phyloP scores from a whole-genome alignment of 2,329 filamentous ascomycete genomes.

The Xylariaceae sp. region DNA sequence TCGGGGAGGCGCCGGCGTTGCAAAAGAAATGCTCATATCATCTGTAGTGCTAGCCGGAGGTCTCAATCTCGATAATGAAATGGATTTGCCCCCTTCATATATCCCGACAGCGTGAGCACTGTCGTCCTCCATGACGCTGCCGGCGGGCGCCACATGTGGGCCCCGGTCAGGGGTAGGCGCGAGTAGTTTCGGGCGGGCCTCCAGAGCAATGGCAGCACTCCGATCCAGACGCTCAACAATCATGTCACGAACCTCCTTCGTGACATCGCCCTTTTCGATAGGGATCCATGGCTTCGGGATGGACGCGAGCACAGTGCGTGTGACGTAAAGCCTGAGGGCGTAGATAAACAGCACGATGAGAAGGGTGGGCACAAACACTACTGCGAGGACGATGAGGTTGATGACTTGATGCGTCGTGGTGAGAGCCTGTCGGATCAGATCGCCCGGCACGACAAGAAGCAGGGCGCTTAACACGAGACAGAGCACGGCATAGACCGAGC shows the following conservation, averaged over 20 bases:
- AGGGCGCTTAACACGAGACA: slow-evolving; percentile 67
- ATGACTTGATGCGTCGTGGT: slow-evolving; percentile 56
- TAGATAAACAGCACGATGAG: slow-evolving; percentile 71
- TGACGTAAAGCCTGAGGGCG: slow-evolving; percentile 78
- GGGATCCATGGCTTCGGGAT: slow-evolving; percentile 88
- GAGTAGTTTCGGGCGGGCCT: slow-evolving; percentile 62
- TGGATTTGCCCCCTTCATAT: slow-evolving; percentile 19
- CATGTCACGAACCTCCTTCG: slow-evolving; percentile 67
- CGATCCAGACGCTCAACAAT: slow-evolving; percentile 66
- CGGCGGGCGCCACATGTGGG: slow-evolving; percentile 19
- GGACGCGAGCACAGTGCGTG: slow-evolving; percentile 67
- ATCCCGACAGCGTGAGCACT: background rate
- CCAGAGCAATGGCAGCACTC: slow-evolving; percentile 77
- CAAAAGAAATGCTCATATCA: slow-evolving; percentile 36
- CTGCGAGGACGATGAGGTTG: slow-evolving; percentile 77
- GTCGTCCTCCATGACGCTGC: slow-evolving; percentile 11
- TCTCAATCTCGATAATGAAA: slow-evolving; percentile 28
- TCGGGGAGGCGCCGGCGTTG: slow-evolving; percentile 43
- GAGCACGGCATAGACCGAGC: slow-evolving; percentile 69
- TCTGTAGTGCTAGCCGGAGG: slow-evolving; percentile 37
- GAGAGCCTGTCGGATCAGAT: slow-evolving; percentile 74
- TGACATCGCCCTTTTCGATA: slow-evolving; percentile 77
- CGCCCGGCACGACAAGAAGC: slow-evolving; percentile 72
- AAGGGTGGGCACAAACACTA: slow-evolving; percentile 68
- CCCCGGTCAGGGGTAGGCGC: slow-evolving; percentile 19